Evolutionary conservation across 352 stramenopile species (phyloP).

Genomic region (Blastocystis sp.): DNA sequence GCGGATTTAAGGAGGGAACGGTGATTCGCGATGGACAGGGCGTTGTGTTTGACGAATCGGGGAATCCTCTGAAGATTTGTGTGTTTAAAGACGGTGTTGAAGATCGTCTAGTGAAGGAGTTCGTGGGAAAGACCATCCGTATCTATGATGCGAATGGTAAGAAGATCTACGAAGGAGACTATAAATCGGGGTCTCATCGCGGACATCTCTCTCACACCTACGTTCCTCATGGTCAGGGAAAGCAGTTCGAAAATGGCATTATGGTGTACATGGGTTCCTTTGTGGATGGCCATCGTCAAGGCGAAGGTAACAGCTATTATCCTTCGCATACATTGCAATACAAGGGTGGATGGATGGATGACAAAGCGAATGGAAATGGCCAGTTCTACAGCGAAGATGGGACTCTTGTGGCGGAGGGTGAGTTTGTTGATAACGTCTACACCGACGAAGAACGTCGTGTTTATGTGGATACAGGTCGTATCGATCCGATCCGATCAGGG

Average conservation of each 20-base stretch:
- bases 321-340: constrained; percentile 3
- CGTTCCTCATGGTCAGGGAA: not conserved
- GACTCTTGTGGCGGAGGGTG: constrained; percentile 21
- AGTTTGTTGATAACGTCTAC: constrained; percentile 29
- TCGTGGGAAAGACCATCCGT: not conserved
- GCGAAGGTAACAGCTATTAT: not conserved
- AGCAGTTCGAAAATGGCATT: not conserved
- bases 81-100: not conserved
- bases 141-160: not conserved
- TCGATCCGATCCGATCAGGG: not conserved
- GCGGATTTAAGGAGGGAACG: constrained; percentile 30
- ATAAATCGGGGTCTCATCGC: not conserved
- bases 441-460: not conserved
- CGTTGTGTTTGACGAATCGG: not conserved
- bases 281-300: constrained; percentile 1
- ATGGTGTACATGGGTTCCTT: constrained; percentile 35
- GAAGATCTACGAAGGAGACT: constrained; percentile 26
- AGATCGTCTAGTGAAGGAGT: not conserved
- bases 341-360: not conserved
- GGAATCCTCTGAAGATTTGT: not conserved
- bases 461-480: not conserved
- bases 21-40: not conserved
- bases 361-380: constrained; percentile 14
- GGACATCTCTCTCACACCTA: not conserved
- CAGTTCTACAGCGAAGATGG: not conserved